These are phyloP conservation scores for Fusarium heterosporum DNA, from an alignment of 2,329 filamentous ascomycete genomes.

Conservation along the genomic window DNA sequence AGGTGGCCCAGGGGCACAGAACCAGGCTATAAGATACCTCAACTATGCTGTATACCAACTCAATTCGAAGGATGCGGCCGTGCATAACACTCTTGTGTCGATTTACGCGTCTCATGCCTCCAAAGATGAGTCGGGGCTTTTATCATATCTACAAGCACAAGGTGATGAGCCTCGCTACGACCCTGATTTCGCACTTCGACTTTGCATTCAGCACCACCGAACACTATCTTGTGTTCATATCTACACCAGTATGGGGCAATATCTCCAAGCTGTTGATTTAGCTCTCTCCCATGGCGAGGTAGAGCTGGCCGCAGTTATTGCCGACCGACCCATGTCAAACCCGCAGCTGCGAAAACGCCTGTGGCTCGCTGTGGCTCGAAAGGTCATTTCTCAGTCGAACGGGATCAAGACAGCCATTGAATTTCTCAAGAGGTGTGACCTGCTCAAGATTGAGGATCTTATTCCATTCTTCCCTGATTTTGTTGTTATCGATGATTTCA, in stretches of 20 bases:
- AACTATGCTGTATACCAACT: conserved; percentile 92
- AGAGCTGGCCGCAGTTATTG: conserved; percentile 88
- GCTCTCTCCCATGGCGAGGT: conserved; percentile 90
- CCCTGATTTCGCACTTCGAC: conserved; percentile 92
- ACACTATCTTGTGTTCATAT: conserved; percentile 97
- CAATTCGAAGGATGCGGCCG: conserved; percentile 81
- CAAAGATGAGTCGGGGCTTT: conserved; percentile 83
- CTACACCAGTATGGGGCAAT: conserved; percentile 96
- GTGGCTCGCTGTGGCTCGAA: conserved; percentile 94
- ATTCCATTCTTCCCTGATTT: conserved; percentile 99
- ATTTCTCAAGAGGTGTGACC: conserved; percentile 89
- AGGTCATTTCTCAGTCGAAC: conserved; percentile 86
- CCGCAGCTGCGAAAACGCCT: conserved; percentile 88
- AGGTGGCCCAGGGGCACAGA: conserved; percentile 73
- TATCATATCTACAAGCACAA: conserved; percentile 91
- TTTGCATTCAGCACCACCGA: conserved; percentile 94
- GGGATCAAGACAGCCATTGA: conserved; percentile 95
- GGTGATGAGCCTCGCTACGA: conserved; percentile 89
- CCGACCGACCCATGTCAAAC: conserved; percentile 84
- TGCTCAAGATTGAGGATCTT: conserved; percentile 93
- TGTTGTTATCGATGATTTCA: conserved; percentile 98
- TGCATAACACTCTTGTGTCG: conserved; percentile 97
- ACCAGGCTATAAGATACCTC: conserved; percentile 94
- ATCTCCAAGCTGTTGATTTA: conserved; percentile 90
- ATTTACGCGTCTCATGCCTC: conserved; percentile 91